These are phyloP conservation scores for Tephrocybe sp. DNA, from an alignment of 768 basidiomycete species.

Conservation along the genomic window DNA sequence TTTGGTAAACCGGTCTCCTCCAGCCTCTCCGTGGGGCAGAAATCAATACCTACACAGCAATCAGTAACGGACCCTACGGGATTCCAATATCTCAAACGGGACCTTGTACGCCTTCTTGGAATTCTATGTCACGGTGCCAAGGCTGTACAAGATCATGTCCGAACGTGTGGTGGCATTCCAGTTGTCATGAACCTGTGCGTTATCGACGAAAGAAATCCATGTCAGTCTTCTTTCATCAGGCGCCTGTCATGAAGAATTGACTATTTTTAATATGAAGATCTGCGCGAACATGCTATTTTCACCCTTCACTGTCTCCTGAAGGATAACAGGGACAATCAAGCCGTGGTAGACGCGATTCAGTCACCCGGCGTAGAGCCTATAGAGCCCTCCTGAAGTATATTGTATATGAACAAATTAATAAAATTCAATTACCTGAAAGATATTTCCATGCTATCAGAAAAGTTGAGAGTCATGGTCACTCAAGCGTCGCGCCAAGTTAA, in stretches of 20 bases:
- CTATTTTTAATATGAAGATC: slow-evolving; percentile 50
- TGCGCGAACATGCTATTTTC: slow-evolving; percentile 92
- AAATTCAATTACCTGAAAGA: too few relatives aligned
- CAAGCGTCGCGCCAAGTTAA: too few relatives aligned
- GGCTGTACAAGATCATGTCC: slow-evolving; percentile 72
- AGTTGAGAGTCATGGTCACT: too few relatives aligned
- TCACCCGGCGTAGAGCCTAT: slow-evolving; percentile 58
- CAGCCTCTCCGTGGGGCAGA: slow-evolving; percentile 17
- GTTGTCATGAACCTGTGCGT: slow-evolving; percentile 89
- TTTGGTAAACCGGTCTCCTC: slow-evolving; percentile 62
- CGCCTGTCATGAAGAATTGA: slow-evolving; percentile 10
- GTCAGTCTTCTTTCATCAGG: slow-evolving; percentile 49
- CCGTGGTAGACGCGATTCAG: slow-evolving; percentile 70
- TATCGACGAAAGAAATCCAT: slow-evolving; percentile 89
- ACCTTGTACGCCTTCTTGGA: slow-evolving; percentile 87
- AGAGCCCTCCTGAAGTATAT: too few relatives aligned
- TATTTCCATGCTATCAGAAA: too few relatives aligned
- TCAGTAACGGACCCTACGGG: slow-evolving; percentile 45
- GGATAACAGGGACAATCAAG: slow-evolving; percentile 78
- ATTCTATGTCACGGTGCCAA: slow-evolving; percentile 65
- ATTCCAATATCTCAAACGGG: slow-evolving; percentile 84
- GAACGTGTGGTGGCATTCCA: slow-evolving; percentile 71
- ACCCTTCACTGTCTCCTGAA: slow-evolving; percentile 78
- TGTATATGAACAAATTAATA: too few relatives aligned
- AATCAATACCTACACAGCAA: slow-evolving; percentile 25